A percentile compares a stretch with the other conserved stretches of the same genome.
Conservation (phyloP, 2,329 filamentous ascomycete species). For the Fusarium veterinarium region DNA sequence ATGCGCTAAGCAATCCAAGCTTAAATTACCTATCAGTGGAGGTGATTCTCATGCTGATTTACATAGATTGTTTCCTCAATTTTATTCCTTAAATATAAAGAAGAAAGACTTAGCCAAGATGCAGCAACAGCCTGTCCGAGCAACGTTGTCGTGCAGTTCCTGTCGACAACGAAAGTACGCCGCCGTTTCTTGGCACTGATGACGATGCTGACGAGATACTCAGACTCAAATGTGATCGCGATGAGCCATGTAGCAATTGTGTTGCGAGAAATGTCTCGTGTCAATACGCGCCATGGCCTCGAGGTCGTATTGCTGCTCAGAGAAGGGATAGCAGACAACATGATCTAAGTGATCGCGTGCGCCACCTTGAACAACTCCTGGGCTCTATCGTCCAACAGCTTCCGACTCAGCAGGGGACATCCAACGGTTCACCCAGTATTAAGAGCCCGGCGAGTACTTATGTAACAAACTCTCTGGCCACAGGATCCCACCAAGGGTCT, state of each 20-base stretch:
- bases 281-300: slow-evolving; percentile 18
- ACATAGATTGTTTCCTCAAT: no score
- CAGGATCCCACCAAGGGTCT: background rate
- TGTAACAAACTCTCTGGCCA: background rate
- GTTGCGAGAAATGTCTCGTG: slow-evolving; percentile 31
- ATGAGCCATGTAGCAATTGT: slow-evolving; percentile 37
- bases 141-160: slow-evolving; percentile 22
- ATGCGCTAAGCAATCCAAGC: slow-evolving; percentile 10
- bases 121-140: slow-evolving; percentile 8
- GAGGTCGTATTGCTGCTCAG: slow-evolving; percentile 18
- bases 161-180: slow-evolving; percentile 23
- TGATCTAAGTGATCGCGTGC: slow-evolving; percentile 29
- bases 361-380: slow-evolving; percentile 30
- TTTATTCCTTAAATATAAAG: no score
- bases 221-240: slow-evolving; percentile 35
- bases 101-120: background rate
- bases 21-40: background rate
- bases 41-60: no score
- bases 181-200: background rate
- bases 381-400: slow-evolving; percentile 32
- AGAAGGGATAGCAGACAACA: background rate
- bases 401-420: background rate
- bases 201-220: background rate
- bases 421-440: background rate
- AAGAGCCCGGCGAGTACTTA: background rate